phyloP scores from a whole-genome alignment of 1,284 basidiomycete species.

The Ustilago xerochloae region DNA sequence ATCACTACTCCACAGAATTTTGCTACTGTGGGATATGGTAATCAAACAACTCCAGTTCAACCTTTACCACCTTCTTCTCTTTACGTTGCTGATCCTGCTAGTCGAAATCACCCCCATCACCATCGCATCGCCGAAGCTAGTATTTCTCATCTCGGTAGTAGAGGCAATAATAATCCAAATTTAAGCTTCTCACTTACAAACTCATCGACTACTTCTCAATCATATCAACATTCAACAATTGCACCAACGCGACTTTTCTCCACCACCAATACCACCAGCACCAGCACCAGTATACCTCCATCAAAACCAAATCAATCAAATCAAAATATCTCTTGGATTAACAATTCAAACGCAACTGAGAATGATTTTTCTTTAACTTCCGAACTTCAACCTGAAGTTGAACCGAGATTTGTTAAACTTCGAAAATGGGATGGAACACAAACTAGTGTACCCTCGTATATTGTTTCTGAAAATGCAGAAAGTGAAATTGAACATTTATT shows the following conservation, averaged over 20 bases:
- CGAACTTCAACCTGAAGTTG: background rate
- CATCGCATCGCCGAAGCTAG: background rate
- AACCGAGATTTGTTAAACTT: conserved; percentile 4
- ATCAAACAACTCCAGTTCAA: background rate
- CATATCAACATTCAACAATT: too few relatives aligned
- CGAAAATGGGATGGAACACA: conserved; percentile 34
- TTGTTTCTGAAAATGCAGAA: conserved; percentile 11
- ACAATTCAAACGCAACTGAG: too few relatives aligned
- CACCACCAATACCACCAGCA: background rate
- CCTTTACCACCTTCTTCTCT: background rate
- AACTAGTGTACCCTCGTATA: conserved; percentile 2
- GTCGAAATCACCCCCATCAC: too few relatives aligned
- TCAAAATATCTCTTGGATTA: too few relatives aligned
- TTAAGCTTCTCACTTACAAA: too few relatives aligned
- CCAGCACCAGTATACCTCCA: background rate
- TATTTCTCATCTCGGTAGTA: background rate
- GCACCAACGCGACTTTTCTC: background rate
- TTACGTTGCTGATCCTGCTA: background rate
- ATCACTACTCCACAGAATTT: background rate
- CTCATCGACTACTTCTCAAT: too few relatives aligned
- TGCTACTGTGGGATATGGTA: background rate
- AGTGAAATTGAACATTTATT: conserved; percentile 9
- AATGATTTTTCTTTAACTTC: background rate
- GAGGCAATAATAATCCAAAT: background rate
- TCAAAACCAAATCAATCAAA: background rate